Evolutionary conservation across 176 grass and related monocot genomes (phyloP), one percentile per base, ranked within the genome.

Genomic region (Oryza meyeriana): DNA sequence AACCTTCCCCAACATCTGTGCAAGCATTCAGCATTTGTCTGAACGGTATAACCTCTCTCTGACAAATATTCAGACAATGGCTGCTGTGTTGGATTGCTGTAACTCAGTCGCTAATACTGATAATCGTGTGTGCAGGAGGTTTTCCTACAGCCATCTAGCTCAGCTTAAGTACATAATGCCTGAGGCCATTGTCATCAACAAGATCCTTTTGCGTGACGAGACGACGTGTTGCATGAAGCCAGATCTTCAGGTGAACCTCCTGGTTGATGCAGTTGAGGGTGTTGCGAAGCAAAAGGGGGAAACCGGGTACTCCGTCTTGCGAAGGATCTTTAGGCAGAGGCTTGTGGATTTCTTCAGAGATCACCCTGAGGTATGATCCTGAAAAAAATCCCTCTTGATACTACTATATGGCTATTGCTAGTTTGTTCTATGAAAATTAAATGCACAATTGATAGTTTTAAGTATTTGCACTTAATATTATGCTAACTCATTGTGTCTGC

Each of bases 181-280:
- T 0, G 92, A 94, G 69, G 87, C 82, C 5, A 91, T 93, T 68
- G 71, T 82, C 12, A 81, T 94, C 74, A 94, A 94, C 17, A 98
- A 93, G 57, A 88, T 94, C 64, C 88, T 93, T 79, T 24, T 89
- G 80, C 84, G 75, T 2, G 95, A 98, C 4, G 88, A 93, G 62
- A 77, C 13, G 24, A 98, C 95, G 29, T 94, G 90, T 67, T 94
- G 92, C 35, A 93, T 98, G 95, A 94, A 89, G 70, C 90, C 95
- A 0, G 92, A 91, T 73, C 88, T 94, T 65, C 95, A 94, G 74
- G 85, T 94, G 34, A 91, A 68, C 70, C 70, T 98, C 10, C 72
- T 91, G 13, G 65, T 79, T 55, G 90, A 86, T 50, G 67, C 88
- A 0, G 50, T 89, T 72, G 81, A 58, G 34, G 87, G 48, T 55